Conservation (phyloP, 768 basidiomycete species). For the Leccinum barrowsii region DNA sequence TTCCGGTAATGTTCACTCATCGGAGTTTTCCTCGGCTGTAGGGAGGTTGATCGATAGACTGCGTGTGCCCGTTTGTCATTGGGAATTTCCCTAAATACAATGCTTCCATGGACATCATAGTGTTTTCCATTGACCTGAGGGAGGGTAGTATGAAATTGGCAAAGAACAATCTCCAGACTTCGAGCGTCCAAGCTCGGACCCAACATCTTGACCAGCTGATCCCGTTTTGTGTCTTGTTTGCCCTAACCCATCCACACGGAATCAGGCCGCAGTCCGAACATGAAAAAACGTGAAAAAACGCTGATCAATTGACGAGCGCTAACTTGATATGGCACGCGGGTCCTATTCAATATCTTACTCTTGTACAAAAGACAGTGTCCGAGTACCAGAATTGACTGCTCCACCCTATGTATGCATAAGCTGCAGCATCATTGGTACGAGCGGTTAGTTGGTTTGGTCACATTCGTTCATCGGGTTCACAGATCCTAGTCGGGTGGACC, state of each 20-base stretch:
- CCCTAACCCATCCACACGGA: neutral
- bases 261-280: neutral
- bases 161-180: neutral
- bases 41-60: slow-evolving; percentile 33
- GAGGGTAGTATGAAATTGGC: neutral
- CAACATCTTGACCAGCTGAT: neutral
- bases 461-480: neutral
- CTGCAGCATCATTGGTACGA: too few relatives aligned
- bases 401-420: too few relatives aligned
- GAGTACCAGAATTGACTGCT: neutral
- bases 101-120: neutral
- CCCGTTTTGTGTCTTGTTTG: neutral
- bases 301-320: neutral
- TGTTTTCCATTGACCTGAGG: neutral
- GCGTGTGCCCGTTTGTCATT: neutral
- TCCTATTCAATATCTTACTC: neutral
- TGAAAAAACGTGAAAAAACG: neutral
- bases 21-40: neutral
- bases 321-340: neutral
- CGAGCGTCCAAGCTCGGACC: neutral
- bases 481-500: too few relatives aligned
- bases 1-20: neutral
- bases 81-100: neutral
- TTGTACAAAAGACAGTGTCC: neutral
- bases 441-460: neutral